These are phyloP conservation scores for Phialophora tarda DNA, from an alignment of 2,329 filamentous ascomycete genomes.

Conservation along the genomic window DNA sequence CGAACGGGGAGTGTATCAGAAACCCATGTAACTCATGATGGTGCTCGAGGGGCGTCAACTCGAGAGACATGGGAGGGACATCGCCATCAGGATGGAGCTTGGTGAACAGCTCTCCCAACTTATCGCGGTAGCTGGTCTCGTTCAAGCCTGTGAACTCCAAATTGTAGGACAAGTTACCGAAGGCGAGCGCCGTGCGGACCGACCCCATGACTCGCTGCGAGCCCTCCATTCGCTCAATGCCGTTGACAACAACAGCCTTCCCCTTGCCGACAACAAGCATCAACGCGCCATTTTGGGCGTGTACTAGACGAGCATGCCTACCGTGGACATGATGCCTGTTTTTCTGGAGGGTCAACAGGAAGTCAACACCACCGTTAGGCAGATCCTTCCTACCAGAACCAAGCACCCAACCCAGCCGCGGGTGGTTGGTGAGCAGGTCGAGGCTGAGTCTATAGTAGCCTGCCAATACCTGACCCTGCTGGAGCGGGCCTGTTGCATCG, in stretches of 20 bases:
- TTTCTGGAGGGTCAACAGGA: slow-evolving; percentile 24
- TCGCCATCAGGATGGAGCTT: slow-evolving; percentile 16
- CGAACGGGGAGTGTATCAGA: slow-evolving; percentile 26
- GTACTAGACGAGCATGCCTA: slow-evolving; percentile 26
- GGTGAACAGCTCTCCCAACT: slow-evolving; percentile 11
- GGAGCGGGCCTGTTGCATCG: slow-evolving; percentile 8
- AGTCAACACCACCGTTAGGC: slow-evolving; percentile 25
- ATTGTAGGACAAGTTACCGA: slow-evolving; percentile 25
- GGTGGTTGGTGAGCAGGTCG: slow-evolving; percentile 15
- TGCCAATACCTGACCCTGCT: slow-evolving; percentile 13
- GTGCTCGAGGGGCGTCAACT: slow-evolving; percentile 25
- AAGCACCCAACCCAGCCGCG: slow-evolving; percentile 23
- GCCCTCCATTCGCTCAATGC: slow-evolving; percentile 12
- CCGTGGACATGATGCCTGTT: slow-evolving; percentile 20
- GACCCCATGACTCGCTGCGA: slow-evolving; percentile 13
- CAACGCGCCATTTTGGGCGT: slow-evolving; percentile 22
- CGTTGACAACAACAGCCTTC: slow-evolving; percentile 22
- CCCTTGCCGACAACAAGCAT: slow-evolving; percentile 22
- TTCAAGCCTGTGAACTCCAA: slow-evolving; percentile 20
- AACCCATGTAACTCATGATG: slow-evolving; percentile 25
- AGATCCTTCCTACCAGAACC: slow-evolving; percentile 21
- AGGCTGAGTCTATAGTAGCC: slow-evolving; percentile 29
- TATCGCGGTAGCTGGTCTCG: slow-evolving; percentile 19
- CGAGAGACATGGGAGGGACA: slow-evolving; percentile 23
- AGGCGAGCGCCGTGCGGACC: slow-evolving; percentile 16